Conservation (phyloP, 2,329 filamentous ascomycete species). For the Lasiodiplodia citricola region DNA sequence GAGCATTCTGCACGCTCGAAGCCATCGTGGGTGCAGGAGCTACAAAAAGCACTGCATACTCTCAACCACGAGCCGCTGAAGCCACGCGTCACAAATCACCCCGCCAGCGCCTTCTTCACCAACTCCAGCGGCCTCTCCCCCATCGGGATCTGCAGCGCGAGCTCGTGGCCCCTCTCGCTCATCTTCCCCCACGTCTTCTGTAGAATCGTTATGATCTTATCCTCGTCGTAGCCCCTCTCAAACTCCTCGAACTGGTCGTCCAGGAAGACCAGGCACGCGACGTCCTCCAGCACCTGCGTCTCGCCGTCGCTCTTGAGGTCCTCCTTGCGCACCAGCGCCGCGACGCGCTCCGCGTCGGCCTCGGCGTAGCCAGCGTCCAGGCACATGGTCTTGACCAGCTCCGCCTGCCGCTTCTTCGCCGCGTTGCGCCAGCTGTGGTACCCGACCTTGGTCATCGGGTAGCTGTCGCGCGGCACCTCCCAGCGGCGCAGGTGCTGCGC, state of each 20-base stretch:
- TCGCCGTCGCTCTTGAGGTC: conserved; percentile 68
- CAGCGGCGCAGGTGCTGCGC: conserved; percentile 87
- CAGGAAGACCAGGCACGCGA: conserved; percentile 84
- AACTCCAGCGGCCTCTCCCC: conserved; percentile 37
- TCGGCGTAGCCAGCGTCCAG: conserved; percentile 54
- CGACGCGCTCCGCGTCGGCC: conserved; percentile 67
- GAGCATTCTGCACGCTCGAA: not conserved
- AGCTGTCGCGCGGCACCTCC: conserved; percentile 77
- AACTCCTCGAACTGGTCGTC: conserved; percentile 87
- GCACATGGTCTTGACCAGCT: conserved; percentile 63
- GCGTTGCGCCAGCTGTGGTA: conserved; percentile 82
- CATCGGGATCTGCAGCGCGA: conserved; percentile 43
- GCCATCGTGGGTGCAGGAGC: not conserved
- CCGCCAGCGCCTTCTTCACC: conserved; percentile 19
- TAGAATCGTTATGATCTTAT: conserved; percentile 70
- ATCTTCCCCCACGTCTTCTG: conserved; percentile 50
- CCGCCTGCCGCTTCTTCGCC: conserved; percentile 73
- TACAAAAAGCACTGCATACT: not conserved
- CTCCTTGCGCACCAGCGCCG: conserved; percentile 78
- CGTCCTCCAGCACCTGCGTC: conserved; percentile 80
- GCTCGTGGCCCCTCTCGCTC: conserved; percentile 40
- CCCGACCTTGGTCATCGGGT: conserved; percentile 75
- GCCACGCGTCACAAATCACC: not conserved
- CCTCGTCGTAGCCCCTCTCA: conserved; percentile 74
- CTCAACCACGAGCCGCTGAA: not conserved